Evolutionary conservation across 2,329 filamentous ascomycete genomes (phyloP).

Genomic region (Aspergillus fijiensis): DNA sequence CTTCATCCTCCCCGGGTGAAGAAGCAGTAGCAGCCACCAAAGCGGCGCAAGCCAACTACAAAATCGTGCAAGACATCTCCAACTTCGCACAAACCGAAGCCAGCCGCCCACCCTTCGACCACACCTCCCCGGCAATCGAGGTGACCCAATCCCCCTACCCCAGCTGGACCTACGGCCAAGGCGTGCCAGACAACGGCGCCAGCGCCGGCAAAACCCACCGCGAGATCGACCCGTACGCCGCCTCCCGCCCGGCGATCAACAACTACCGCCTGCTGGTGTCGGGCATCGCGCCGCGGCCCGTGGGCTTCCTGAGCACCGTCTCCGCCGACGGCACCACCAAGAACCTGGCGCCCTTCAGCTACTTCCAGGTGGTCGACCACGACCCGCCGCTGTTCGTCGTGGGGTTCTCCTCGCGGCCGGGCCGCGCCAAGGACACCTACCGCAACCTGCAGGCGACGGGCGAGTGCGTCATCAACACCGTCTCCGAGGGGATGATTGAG

Average conservation of each 20-base stretch:
- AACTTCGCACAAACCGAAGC: constrained; percentile 34
- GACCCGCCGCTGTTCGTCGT: constrained; percentile 81
- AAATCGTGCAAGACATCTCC: constrained; percentile 19
- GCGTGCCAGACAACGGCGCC: constrained; percentile 17
- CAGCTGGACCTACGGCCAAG: constrained; percentile 29
- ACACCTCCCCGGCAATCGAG: constrained; percentile 21
- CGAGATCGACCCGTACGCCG: constrained; percentile 73
- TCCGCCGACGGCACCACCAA: constrained; percentile 57
- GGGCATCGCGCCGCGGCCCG: constrained; percentile 74
- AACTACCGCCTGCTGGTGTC: constrained; percentile 92
- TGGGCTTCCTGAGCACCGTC: constrained; percentile 62
- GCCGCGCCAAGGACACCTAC: constrained; percentile 71
- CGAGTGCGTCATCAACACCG: constrained; percentile 83
- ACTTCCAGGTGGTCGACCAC: constrained; percentile 76
- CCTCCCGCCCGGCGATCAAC: constrained; percentile 62
- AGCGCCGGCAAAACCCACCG: constrained; percentile 39
- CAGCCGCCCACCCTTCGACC: constrained; percentile 36
- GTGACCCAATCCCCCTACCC: constrained; percentile 40
- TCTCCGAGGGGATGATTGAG: constrained; percentile 78
- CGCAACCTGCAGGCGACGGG: constrained; percentile 66
- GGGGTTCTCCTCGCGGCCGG: constrained; percentile 56
- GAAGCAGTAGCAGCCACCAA: too few species aligned
- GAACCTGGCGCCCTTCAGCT: constrained; percentile 83
- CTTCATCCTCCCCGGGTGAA: too few species aligned
- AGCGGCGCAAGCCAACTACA: constrained; percentile 13